Evolutionary conservation across 352 stramenopile genomes (phyloP), one percentile per base, ranked within the genome.

Genomic region (Pythium dissotocum): DNA sequence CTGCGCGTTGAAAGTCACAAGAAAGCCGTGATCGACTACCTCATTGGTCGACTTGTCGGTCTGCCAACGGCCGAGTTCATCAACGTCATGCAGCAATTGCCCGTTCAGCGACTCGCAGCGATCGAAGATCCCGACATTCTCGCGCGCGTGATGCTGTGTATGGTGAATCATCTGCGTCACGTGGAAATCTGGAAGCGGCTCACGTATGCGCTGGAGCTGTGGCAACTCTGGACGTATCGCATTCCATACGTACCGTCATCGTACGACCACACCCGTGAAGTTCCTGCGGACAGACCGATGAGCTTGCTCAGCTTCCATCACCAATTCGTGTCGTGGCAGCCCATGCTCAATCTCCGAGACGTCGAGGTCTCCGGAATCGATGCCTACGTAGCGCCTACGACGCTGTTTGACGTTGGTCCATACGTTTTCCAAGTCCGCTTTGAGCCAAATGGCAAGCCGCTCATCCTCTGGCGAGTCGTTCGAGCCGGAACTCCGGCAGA

Each of bases 121-220:
- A 76, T 91, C 49, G 57, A 74, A 16, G 77, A 88, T 36, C 57
- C 69, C 10, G 72, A 76, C 7, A 55, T 83, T 16, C 53, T 91
- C 1, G 48, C 76, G n/a, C 63, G 61, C 2, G 72, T 80, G 10
- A 57, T 88, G 49, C 61, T 79, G 14, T 76, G 63, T 24, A 72
- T 91, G 33, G 65, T 82, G 12, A 85, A 89, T 58, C 69, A 71
- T 18, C 46, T 86, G n/a, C 53, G 66, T 10, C 63, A 80, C 12
- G 10, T 80, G 1, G 73, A 80, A 21, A 75, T 89, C 40, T 92
- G 82, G 82, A 67, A 70, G n/a, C 77, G 78, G 21, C 53, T 92
- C 38, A 62, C 83, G 6, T 57, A 73, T 16, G 63, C 36, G 16
- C 28, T 90, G 0, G 77, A 84, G 28, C 59, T 63, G 9, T 90